Evolutionary conservation across 352 stramenopile species (phyloP), one percentile per base, ranked within the genome.

Genomic region (Pythium coloratum): DNA sequence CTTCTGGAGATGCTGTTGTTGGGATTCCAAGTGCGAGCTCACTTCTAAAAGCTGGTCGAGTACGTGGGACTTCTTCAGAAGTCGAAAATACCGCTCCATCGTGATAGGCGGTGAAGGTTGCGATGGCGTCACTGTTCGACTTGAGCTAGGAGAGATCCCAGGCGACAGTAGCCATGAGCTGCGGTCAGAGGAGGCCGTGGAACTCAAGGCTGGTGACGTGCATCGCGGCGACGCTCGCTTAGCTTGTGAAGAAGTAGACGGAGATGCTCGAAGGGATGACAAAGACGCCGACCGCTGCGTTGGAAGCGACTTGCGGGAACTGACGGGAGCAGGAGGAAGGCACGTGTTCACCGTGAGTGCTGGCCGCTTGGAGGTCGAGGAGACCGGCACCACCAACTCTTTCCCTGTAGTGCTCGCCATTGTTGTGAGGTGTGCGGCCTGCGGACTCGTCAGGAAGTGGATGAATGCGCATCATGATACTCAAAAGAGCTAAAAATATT

Each of bases 1-100:
- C 2, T 72, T 71, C 1, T 72, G 76, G 6, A 89, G 62, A 24
- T 77, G 77, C 44, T 77, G 69, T 28, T 89, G 72, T 26, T 80
- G 78, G 30, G 76, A 64, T 24, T 71, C 69, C 46, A 80, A 55
- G 40, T 81, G 58, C 0, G 74, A 75, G 55, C 71, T 85, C 55
- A 88, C 65, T 16, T 72, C 62, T 8, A 87, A 62, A 0, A 91
- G 49, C 12, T 88, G 77, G 18, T 89, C 79, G 7, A 91, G 67
- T 13, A 91, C 75, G 67, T 91, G 76, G 0, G 77, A 80, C 47
- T 89, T 91, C 59, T 89, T 91, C 9, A 91, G 73, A 10, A 91
- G 67, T 1, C 82, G 77, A 33, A 89, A 89, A 68, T 91, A 91
- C 34, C 75, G 76, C 44, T 84, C 80, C n/a, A 72, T 62, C 36